Percentiles rank a stretch among this genome's conserved stretches.
These are phyloP conservation scores for Paramecium octaurelia DNA, from an alignment of 73 alveolate species.

Conservation along the genomic window DNA sequence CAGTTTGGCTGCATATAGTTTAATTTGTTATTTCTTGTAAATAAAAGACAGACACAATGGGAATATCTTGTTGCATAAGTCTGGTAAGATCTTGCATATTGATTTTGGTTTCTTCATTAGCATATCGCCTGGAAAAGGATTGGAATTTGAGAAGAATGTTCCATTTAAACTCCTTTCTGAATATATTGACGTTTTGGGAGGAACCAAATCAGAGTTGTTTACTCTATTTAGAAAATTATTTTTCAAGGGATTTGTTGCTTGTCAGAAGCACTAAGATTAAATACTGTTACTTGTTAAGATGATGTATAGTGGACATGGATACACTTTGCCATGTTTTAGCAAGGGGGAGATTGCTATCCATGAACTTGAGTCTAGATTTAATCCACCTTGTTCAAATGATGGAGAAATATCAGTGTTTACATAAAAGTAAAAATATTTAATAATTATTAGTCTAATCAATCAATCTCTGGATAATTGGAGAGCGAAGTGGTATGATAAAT, in stretches of 20 bases:
- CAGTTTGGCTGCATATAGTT: slow-evolving; percentile 85
- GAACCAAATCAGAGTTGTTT: slow-evolving; percentile 68
- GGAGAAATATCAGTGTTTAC: slow-evolving; percentile 57
- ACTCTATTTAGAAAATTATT: slow-evolving; percentile 58
- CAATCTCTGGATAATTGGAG: slow-evolving; percentile 63
- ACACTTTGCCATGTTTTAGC: slow-evolving; percentile 89
- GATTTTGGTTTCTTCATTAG: slow-evolving; percentile 92
- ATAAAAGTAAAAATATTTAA: neutral
- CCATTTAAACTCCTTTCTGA: slow-evolving; percentile 96
- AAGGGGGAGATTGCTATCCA: slow-evolving; percentile 64
- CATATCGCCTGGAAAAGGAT: slow-evolving; percentile 88
- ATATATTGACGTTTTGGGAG: slow-evolving; percentile 91
- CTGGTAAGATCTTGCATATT: slow-evolving; percentile 89
- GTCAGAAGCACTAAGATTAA: slow-evolving; percentile 84
- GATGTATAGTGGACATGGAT: slow-evolving; percentile 89
- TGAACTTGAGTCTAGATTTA: slow-evolving; percentile 50
- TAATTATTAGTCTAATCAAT: slow-evolving; percentile 40
- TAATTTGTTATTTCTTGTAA: slow-evolving; percentile 87
- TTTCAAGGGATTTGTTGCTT: slow-evolving; percentile 66
- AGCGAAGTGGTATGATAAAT: slow-evolving; percentile 65
- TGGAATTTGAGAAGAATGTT: slow-evolving; percentile 88
- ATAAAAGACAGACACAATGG: slow-evolving; percentile 95
- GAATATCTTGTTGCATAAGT: slow-evolving; percentile 81
- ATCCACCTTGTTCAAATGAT: slow-evolving; percentile 57
- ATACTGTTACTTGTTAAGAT: slow-evolving; percentile 90